These are phyloP conservation scores for Phaeoacremonium minimum DNA, from an alignment of 2,329 filamentous ascomycete species.

Conservation along the genomic window DNA sequence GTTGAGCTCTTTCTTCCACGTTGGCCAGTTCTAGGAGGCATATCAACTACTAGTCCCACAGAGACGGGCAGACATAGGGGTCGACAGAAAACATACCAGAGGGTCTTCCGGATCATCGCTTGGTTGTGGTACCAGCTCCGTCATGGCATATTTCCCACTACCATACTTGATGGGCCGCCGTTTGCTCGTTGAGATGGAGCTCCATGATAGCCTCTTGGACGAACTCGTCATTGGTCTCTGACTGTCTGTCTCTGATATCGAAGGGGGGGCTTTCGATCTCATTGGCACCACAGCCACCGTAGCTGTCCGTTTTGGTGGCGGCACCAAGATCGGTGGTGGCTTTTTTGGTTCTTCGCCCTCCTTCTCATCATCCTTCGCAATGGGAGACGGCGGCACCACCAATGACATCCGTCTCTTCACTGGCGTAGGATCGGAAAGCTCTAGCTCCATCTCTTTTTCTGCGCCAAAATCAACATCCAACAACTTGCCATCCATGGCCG, in stretches of 20 bases:
- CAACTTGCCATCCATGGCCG: background rate
- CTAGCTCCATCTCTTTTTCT: background rate
- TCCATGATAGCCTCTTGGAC: constrained; percentile 28
- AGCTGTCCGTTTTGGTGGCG: too few species aligned
- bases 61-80: background rate
- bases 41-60: background rate
- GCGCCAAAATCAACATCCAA: background rate
- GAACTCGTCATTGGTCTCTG: constrained; percentile 26
- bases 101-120: constrained; percentile 51
- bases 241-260: too few species aligned
- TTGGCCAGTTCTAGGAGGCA: constrained; percentile 47
- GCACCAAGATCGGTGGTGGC: too few species aligned
- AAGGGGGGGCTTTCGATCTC: too few species aligned
- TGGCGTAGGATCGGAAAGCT: background rate
- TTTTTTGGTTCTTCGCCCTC: constrained; percentile 5
- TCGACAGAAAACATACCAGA: constrained; percentile 32
- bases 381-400: constrained; percentile 3
- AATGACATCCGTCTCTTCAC: background rate
- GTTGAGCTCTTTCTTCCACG: constrained; percentile 49
- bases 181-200: constrained; percentile 23
- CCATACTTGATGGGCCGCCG: constrained; percentile 41
- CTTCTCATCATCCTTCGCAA: constrained; percentile 15
- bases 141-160: constrained; percentile 31
- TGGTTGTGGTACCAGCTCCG: constrained; percentile 50
- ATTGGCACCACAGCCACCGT: too few species aligned